Conservation (phyloP, 208 protist genomes). For the Leishmania lainsoni region DNA sequence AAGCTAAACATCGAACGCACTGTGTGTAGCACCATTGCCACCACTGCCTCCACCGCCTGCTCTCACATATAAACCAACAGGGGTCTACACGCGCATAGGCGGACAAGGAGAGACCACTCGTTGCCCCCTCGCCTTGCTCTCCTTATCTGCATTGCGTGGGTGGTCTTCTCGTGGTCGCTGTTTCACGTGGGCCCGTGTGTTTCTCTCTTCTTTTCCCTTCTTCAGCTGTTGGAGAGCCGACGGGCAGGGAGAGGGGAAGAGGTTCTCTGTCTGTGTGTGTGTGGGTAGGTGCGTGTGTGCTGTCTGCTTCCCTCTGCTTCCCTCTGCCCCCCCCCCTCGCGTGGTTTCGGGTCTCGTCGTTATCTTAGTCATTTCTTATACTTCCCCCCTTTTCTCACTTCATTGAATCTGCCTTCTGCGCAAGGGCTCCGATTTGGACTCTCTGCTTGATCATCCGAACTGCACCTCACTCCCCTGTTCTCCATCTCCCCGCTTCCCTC, state of each 20-base stretch:
- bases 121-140: neutral
- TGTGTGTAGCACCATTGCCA: neutral
- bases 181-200: neutral
- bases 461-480: neutral
- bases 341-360: neutral
- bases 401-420: neutral
- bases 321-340: neutral
- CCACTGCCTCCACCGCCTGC: neutral
- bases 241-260: neutral
- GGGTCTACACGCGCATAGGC: neutral
- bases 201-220: neutral
- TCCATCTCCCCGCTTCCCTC: neutral
- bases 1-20: neutral
- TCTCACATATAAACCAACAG: neutral
- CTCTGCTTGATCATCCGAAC: neutral
- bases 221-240: neutral
- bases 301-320: neutral
- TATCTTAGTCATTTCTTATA: neutral
- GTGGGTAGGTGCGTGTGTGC: neutral
- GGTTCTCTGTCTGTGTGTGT: neutral
- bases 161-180: neutral
- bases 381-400: neutral
- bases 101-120: neutral
- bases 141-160: neutral
- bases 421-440: neutral